Conservation (phyloP, 345 rosid species). For the Hibiscus trionum region DNA sequence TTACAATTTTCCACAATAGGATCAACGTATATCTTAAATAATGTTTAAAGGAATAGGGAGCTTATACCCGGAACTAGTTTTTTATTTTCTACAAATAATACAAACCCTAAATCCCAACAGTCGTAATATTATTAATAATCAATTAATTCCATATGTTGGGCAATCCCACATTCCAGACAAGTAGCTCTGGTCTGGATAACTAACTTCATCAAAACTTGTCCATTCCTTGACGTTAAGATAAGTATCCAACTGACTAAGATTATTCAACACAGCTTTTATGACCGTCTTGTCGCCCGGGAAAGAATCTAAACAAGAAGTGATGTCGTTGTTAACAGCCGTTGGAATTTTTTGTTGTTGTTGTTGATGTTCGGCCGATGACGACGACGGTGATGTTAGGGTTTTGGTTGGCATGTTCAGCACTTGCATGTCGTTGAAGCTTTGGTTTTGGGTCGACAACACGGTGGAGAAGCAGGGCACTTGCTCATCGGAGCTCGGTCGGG, state of each 20-base stretch:
- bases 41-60: neutral
- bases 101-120: neutral
- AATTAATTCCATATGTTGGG: constrained; percentile 24
- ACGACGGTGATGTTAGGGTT: neutral
- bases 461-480: constrained; percentile 99
- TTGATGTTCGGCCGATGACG: neutral
- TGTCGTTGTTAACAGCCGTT: neutral
- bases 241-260: constrained; percentile 30
- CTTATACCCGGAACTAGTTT: neutral
- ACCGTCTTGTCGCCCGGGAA: constrained; percentile 28
- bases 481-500: constrained; percentile 31
- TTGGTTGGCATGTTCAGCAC: neutral
- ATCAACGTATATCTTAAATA: neutral
- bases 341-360: constrained; percentile 8
- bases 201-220: constrained; percentile 32
- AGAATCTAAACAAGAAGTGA: constrained; percentile 15
- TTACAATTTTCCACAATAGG: neutral
- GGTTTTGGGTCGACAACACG: constrained; percentile 30
- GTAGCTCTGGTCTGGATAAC: constrained; percentile 23
- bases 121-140: neutral
- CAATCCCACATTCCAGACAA: constrained; percentile 32
- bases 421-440: constrained; percentile 14
- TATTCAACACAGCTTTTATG: constrained; percentile 32
- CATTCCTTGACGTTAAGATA: constrained; percentile 17
- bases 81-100: neutral